Evolutionary conservation across 2,329 filamentous ascomycete genomes (phyloP).

Genomic region (Cladophialophora bantiana): DNA sequence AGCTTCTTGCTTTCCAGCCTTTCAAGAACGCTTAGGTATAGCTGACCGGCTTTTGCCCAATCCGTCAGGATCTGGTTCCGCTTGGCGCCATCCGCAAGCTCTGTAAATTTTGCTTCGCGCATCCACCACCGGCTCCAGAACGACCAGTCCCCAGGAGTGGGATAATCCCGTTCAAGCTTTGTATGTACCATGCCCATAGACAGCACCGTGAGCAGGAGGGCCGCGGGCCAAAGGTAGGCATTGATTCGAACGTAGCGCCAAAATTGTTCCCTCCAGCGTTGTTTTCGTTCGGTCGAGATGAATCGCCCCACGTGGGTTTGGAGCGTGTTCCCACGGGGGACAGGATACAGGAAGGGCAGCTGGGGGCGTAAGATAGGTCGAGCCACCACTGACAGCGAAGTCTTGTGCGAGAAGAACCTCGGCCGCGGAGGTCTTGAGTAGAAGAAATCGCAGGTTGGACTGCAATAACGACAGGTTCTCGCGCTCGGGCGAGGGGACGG

Average conservation of each 20-base stretch:
- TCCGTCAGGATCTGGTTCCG: conserved; percentile 63
- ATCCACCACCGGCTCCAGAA: conserved; percentile 73
- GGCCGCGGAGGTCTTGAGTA: conserved; percentile 38
- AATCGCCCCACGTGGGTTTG: conserved; percentile 68
- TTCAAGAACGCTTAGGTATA: conserved; percentile 65
- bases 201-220: conserved; percentile 66
- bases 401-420: conserved; percentile 66
- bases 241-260: conserved; percentile 74
- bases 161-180: conserved; percentile 74
- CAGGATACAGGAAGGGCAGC: conserved; percentile 68
- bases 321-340: conserved; percentile 59
- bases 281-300: conserved; percentile 75
- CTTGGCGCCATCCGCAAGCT: conserved; percentile 59
- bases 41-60: conserved; percentile 71
- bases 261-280: conserved; percentile 66
- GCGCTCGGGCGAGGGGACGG: conserved; percentile 15
- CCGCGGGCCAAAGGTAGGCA: conserved; percentile 73
- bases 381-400: conserved; percentile 59
- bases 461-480: conserved; percentile 6
- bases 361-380: conserved; percentile 64
- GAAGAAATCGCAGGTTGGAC: conserved; percentile 28
- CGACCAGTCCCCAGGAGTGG: conserved; percentile 83
- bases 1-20: conserved; percentile 72
- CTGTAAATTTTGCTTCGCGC: conserved; percentile 68
- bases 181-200: conserved; percentile 75